Evolutionary conservation across 2,329 filamentous ascomycete genomes (phyloP), one percentile per base, ranked within the genome.

Genomic region (Aureobasidium subglaciale): DNA sequence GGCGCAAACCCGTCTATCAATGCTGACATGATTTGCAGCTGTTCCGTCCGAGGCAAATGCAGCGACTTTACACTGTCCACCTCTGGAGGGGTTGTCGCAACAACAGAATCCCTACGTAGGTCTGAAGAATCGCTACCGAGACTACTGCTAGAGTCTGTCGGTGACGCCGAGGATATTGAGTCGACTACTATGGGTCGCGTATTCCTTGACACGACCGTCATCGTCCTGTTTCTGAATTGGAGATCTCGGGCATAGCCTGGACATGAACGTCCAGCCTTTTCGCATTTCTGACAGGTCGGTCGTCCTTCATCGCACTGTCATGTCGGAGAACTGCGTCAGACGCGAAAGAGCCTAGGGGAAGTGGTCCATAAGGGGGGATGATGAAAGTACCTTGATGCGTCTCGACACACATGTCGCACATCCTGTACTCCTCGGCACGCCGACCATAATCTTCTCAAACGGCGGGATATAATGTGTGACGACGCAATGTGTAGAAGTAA

Each of bases 341-440:
- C 15, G 52, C 16, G 16, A 20, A 46, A 16, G 11, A n/a, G 11
- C 22, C 30, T 9, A n/a, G n/a, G n/a, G 16, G 30, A 15, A 30
- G 20, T 30, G 16, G 35, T 29, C n/a, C n/a, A 35, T 3, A 22
- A n/a, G n/a, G 18, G 50, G 20, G 46, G 30, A 37, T 45, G 24
- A 46, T 41, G n/a, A n/a, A n/a, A n/a, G 27, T 56, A 56, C 54
- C 54, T 56, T 56, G 42, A 56, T 41, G 25, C 42, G 42, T 49
- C 54, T 41, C 11, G 27, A 30, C 6, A 55, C 52, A 24, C 52
- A 55, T 16, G 24, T 46, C 13, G 52, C 40, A 30, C 52, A 55
- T n/a, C 52, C 52, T 29, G 52, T 55, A 38, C 35, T 43, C 24
- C 52, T 37, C 18, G 52, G 52, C 32, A 55, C 52, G 40, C 52